Evolutionary conservation across 495 filamentous ascomycete species (phyloP).

Genomic region (Xylaria cubensis): DNA sequence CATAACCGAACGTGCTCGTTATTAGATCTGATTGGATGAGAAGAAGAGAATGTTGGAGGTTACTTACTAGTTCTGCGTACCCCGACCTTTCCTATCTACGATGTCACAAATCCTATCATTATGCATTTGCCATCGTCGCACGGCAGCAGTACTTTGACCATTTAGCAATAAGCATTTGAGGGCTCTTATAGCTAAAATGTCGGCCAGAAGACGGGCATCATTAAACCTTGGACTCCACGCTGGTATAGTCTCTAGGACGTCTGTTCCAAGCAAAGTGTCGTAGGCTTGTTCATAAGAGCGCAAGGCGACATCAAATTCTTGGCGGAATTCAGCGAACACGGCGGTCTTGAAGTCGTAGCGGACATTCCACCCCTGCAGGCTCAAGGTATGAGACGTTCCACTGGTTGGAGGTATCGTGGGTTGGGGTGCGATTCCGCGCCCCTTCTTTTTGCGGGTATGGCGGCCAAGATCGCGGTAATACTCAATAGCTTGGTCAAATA

Average conservation of each 20-base stretch:
- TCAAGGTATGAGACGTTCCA: conserved; percentile 81
- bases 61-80: conserved; percentile 70
- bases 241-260: conserved; percentile 85
- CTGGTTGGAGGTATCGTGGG: conserved; percentile 84
- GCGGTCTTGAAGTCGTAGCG: conserved; percentile 93
- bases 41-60: background rate
- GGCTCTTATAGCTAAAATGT: conserved; percentile 77
- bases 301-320: conserved; percentile 85
- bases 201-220: conserved; percentile 80
- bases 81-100: conserved; percentile 80
- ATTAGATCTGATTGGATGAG: background rate
- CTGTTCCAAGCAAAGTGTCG: conserved; percentile 75
- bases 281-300: conserved; percentile 86
- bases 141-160: conserved; percentile 74
- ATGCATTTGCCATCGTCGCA: conserved; percentile 77
- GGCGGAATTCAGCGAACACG: conserved; percentile 86
- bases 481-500: conserved; percentile 74
- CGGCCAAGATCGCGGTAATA: conserved; percentile 92
- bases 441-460: conserved; percentile 83
- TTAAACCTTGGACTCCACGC: conserved; percentile 88
- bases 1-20: background rate
- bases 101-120: conserved; percentile 72
- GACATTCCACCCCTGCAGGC: conserved; percentile 86
- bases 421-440: conserved; percentile 73
- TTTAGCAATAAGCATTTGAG: conserved; percentile 81